These are phyloP conservation scores for Larix kaempferi DNA, from an alignment of 75 land plant species.

Conservation along the genomic window DNA sequence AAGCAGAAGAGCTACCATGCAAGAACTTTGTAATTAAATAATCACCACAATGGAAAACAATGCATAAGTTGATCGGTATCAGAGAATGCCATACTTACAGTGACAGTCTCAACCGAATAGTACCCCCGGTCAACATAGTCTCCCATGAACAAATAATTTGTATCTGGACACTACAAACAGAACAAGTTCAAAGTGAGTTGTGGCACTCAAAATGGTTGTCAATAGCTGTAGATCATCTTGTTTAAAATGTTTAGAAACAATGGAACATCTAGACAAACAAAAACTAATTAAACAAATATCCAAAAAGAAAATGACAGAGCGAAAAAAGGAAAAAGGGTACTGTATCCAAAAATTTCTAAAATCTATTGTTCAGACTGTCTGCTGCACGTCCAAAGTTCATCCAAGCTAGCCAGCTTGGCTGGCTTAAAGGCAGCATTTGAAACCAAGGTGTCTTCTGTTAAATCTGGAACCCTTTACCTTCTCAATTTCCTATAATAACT, in stretches of 20 bases:
- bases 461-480: too few species aligned
- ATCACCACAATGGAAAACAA: not conserved
- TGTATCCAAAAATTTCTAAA: too few species aligned
- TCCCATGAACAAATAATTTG: slow-evolving; percentile 96
- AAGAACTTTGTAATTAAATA: not conserved
- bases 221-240: not conserved
- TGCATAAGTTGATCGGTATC: not conserved
- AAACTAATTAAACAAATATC: not conserved
- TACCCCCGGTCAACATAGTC: slow-evolving; percentile 99
- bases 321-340: not conserved
- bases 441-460: too few species aligned
- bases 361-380: too few species aligned
- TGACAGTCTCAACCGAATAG: slow-evolving; percentile 96
- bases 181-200: slow-evolving; percentile 6
- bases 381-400: too few species aligned
- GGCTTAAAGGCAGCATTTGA: too few species aligned
- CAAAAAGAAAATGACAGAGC: not conserved
- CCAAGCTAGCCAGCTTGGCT: too few species aligned
- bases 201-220: not conserved
- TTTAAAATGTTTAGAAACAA: not conserved
- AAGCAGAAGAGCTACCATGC: too few species aligned
- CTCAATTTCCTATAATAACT: too few species aligned
- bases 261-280: not conserved
- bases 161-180: slow-evolving; percentile 82
- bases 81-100: slow-evolving; percentile 52